Conservation (phyloP, 2,329 filamentous ascomycete genomes). For the Scedosporium minutisporum region DNA sequence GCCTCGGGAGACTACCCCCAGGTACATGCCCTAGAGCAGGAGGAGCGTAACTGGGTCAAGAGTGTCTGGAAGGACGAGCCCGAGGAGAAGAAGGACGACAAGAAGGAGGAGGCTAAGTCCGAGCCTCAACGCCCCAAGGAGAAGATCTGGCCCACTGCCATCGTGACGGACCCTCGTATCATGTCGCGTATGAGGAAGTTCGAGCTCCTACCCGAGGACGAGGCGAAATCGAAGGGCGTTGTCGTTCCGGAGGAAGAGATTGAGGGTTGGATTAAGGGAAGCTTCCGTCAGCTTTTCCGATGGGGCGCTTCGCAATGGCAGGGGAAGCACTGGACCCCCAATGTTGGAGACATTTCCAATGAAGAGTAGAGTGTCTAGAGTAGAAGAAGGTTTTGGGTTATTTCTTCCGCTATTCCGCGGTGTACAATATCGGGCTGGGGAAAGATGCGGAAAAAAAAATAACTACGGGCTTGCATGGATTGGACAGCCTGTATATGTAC, state of each 20-base stretch:
- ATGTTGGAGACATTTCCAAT: constrained; percentile 28
- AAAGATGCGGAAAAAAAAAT: neutral
- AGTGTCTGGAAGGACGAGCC: constrained; percentile 47
- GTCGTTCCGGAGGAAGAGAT: constrained; percentile 58
- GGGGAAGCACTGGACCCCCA: constrained; percentile 25
- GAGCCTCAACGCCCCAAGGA: constrained; percentile 33
- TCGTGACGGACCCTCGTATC: constrained; percentile 70
- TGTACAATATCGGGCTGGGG: neutral
- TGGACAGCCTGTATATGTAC: neutral
- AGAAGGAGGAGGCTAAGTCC: constrained; percentile 22
- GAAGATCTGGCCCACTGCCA: constrained; percentile 63
- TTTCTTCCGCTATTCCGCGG: neutral
- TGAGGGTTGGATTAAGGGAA: constrained; percentile 58
- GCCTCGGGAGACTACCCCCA: constrained; percentile 25
- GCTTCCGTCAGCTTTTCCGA: constrained; percentile 40
- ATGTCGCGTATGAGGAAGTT: constrained; percentile 73
- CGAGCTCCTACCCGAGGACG: constrained; percentile 58
- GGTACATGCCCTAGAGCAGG: constrained; percentile 45
- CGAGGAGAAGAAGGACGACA: constrained; percentile 32
- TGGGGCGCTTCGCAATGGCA: constrained; percentile 36
- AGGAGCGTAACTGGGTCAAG: constrained; percentile 80
- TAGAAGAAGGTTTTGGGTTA: neutral
- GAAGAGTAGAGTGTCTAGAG: constrained; percentile 18
- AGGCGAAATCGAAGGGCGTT: constrained; percentile 54
- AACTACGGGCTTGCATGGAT: neutral